Percentiles rank a stretch among this genome's conserved stretches.
Evolutionary conservation across 768 basidiomycete genomes (phyloP).

Genomic region (Kwoniella botswanensis): DNA sequence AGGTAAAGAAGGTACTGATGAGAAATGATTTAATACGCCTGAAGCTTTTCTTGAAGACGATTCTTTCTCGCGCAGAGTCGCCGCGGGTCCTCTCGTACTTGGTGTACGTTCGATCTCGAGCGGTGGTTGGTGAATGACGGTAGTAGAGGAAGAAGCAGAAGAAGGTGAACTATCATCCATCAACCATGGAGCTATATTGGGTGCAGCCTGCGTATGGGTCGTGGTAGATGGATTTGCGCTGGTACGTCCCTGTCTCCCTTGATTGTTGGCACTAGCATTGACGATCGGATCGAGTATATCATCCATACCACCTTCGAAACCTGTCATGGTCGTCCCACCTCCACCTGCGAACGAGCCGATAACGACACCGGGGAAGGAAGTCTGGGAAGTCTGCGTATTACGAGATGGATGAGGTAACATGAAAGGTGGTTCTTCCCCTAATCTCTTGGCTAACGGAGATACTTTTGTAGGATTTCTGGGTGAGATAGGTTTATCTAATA

Average conservation of each 20-base stretch:
- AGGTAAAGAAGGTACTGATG: constrained; percentile 41
- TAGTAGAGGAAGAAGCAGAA: background rate
- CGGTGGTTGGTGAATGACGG: background rate
- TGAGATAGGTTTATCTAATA: constrained; percentile 3
- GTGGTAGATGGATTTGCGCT: constrained; percentile 12
- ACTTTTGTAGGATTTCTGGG: constrained; percentile 2
- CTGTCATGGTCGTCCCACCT: constrained; percentile 8
- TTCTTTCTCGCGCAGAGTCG: constrained; percentile 5
- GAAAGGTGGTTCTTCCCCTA: constrained; percentile 44
- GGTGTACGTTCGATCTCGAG: constrained; percentile 1
- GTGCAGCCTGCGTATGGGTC: constrained; percentile 25
- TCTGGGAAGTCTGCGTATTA: constrained; percentile 25
- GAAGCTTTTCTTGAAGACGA: constrained; percentile 20
- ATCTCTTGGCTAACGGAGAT: constrained; percentile 37
- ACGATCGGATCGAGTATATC: constrained; percentile 41
- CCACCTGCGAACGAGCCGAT: constrained; percentile 41
- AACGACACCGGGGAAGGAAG: constrained; percentile 43
- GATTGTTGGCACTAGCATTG: constrained; percentile 18
- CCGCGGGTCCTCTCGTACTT: constrained; percentile 8
- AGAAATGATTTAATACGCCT: constrained; percentile 34
- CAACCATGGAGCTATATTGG: constrained; percentile 57
- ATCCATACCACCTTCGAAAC: constrained; percentile 40
- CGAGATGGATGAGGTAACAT: constrained; percentile 35
- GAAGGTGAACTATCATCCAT: constrained; percentile 40
- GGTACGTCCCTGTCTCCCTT: constrained; percentile 29